Conservation (phyloP, 345 rosid genomes). For the Melaleuca quinquenervia region DNA sequence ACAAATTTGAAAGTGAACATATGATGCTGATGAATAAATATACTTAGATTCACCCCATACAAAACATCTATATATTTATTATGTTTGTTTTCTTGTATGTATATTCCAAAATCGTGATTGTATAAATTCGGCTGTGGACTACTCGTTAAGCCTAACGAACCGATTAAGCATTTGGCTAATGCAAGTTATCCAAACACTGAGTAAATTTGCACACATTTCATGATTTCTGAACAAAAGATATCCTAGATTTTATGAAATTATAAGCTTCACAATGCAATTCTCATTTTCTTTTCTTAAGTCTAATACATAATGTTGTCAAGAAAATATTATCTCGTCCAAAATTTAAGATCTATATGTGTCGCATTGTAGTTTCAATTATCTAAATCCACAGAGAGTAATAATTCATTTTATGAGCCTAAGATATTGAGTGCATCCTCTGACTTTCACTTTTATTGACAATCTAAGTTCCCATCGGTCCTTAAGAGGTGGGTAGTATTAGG, state of each 20-base stretch:
- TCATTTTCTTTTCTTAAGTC: background rate
- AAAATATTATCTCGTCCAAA: background rate
- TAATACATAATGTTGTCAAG: background rate
- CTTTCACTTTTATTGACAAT: background rate
- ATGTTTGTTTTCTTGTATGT: background rate
- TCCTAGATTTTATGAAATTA: background rate
- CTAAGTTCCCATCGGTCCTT: background rate
- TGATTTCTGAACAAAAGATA: background rate
- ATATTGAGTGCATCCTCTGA: background rate
- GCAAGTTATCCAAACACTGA: background rate
- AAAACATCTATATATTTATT: background rate
- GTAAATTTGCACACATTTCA: background rate
- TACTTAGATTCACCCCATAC: background rate
- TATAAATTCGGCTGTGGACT: background rate
- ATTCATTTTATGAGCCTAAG: background rate
- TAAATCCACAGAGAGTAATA: background rate
- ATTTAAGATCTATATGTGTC: background rate
- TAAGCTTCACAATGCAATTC: background rate
- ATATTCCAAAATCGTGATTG: background rate
- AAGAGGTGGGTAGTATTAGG: background rate
- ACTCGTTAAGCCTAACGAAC: background rate
- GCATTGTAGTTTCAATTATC: background rate
- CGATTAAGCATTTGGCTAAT: background rate
- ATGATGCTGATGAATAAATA: background rate
- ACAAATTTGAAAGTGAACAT: fast-evolving